These are phyloP conservation scores for Bocquillonia castaneifolia DNA, from an alignment of 441 rosid species.

Conservation along the genomic window DNA sequence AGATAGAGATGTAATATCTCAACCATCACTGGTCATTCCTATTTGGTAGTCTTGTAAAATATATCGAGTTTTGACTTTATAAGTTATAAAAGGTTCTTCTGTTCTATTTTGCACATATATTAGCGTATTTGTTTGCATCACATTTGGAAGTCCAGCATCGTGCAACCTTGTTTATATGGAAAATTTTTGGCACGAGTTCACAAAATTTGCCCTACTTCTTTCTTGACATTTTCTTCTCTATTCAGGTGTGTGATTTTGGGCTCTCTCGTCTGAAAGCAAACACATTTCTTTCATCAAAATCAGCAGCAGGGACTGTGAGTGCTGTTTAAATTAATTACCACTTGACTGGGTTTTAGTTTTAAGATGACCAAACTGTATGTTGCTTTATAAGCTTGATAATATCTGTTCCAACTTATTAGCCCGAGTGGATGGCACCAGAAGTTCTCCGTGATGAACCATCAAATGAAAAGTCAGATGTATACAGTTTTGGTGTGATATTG, in stretches of 20 bases:
- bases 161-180: background rate
- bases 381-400: slow-evolving; percentile 15
- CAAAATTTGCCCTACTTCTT: background rate
- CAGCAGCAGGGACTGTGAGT: slow-evolving; percentile 99
- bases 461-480: slow-evolving; percentile 91
- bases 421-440: slow-evolving; percentile 99
- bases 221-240: slow-evolving; percentile 18
- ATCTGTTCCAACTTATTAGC: slow-evolving; percentile 45
- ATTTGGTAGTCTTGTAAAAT: background rate
- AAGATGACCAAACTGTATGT: slow-evolving; percentile 11
- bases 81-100: background rate
- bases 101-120: background rate
- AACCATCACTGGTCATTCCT: background rate
- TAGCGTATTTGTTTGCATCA: background rate
- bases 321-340: slow-evolving; percentile 20
- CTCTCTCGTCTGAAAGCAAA: slow-evolving; percentile 92
- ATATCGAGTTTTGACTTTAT: background rate
- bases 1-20: background rate
- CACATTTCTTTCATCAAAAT: slow-evolving; percentile 92
- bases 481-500: slow-evolving; percentile 93
- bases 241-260: slow-evolving; percentile 98
- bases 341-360: slow-evolving; percentile 16
- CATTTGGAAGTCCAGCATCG: background rate
- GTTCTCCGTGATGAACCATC: slow-evolving; percentile 95
- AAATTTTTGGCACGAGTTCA: background rate